Base-by-base conservation (phyloP, 495 filamentous ascomycete genomes). In the Delitschia confertaspora region DNA sequence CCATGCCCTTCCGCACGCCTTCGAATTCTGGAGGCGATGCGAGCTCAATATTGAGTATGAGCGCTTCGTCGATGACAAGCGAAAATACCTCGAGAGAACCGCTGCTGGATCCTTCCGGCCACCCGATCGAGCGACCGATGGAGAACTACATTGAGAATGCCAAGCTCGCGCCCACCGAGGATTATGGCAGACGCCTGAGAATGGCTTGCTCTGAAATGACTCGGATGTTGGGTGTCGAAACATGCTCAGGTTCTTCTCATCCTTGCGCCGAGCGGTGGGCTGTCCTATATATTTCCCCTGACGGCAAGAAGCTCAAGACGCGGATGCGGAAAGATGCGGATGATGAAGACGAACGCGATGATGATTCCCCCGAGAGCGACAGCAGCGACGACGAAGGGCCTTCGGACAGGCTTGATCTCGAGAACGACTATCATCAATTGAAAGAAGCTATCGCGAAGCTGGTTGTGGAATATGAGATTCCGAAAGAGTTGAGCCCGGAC, bases 391-490 rank as follows among this genome's bases (percentile, higher is more conserved):
- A 87, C 51, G 83, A 85, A 8, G 68, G 70, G 8, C 71, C 70
- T 3, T 72, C 73, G 20, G 78, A 77, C 9, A 70, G 73, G 6
- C 69, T 84, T 8, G 83, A 85, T 20, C 64, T 85, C 4, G 80
- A 85, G 56, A 83, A 82, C 49, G 83, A 87, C 51, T 84, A 91
- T 51, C 83, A 91, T 60, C 79, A 84, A 39, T 65, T 93, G 6
- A 82, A 89, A 42, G 79, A 84, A 24, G 82, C 85, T 4, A 82
- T 94, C 33, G 65, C 84, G 33, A 88, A 85, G 55, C 70, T 94
- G 2, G 80, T 91, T 13, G 74, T 82, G 48, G 85, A 91, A 29
- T 84, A 79, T 45, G 83, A 87, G 49, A 79, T 82, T 16, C 80
- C 80, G 2, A 74, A 76, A 30, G 73, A 68, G 21, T 57, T 77